Base-by-base conservation (phyloP, 805 yeast genomes). In the Ogataea philodendri region DNA sequence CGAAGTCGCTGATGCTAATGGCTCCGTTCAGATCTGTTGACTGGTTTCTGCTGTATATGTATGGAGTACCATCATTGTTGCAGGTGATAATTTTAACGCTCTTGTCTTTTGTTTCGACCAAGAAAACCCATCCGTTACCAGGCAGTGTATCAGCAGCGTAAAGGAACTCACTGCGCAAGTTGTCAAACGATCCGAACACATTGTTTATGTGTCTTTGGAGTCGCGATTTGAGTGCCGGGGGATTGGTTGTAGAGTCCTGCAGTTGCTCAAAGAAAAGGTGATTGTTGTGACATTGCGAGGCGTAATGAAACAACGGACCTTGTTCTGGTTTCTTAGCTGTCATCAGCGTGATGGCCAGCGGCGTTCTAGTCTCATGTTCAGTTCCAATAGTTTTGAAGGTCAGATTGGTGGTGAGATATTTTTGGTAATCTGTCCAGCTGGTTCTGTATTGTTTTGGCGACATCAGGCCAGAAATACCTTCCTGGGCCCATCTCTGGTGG, bases 271-370 rank as follows among this genome's bases (percentile, higher is more conserved):
- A 79, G 52, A 84, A 87, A 32, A 93, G 70, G 63, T 90, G 98
- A 66, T 93, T 93, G 64, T 88, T 89, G 65, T 84, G 90, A 3
- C 88, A 80, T 57, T 84, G 95, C 4, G 96, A 84, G 3, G 97
- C 97, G 54, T 72, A 76, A 63, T 89, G 93, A 70, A 81, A 89
- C n/a, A 76, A 61, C 37, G 76, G 74, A 21, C 88, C 80, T 50
- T 76, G 74, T 19, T 78, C 74, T 19, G 84, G 68, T 44, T 77
- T 74, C 51, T 74, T 73, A 3, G 88, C 82, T 1, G 93, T 77
- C 46, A 78, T 72, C 41, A 78, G 61, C 39, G 79, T 57, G 36
- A 86, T 76, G 43, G 84, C 84, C 57, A 81, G 76, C 3, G 96
- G 90, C 13, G 72, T 65, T 56, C 84, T 76, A 6, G 83, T 72